Conservation (phyloP, 192 early-diverging fungal genomes). For the Obelidium mucronatum region DNA sequence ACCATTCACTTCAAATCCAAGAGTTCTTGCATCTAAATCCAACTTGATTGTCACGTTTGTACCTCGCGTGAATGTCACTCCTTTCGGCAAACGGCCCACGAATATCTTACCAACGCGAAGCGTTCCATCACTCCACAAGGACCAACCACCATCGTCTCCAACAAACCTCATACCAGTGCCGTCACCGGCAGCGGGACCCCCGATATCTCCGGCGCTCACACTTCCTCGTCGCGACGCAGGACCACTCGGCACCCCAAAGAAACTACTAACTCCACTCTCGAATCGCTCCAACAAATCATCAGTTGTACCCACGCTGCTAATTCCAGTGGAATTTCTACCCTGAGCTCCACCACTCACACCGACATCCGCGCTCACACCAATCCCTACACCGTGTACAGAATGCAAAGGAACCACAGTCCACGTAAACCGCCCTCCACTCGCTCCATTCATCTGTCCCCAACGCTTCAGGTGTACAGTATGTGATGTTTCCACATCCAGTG, state of each 20-base stretch:
- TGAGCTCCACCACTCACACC: neutral
- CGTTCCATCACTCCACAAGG: constrained; percentile 31
- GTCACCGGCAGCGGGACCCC: neutral
- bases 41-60: constrained; percentile 20
- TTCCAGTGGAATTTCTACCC: neutral
- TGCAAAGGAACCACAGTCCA: constrained; percentile 33
- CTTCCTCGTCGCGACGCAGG: constrained; percentile 6
- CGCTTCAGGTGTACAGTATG: constrained; percentile 30
- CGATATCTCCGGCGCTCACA: neutral
- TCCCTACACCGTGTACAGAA: constrained; percentile 8
- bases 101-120: constrained; percentile 37
- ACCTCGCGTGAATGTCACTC: constrained; percentile 33
- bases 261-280: constrained; percentile 9
- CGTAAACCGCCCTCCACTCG: constrained; percentile 5
- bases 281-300: constrained; percentile 2
- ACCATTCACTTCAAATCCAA: constrained; percentile 30
- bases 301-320: too few species aligned
- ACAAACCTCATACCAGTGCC: constrained; percentile 18
- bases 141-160: constrained; percentile 44
- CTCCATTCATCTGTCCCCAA: too few species aligned
- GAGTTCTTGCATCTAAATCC: constrained; percentile 34
- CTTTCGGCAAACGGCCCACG: constrained; percentile 34
- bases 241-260: constrained; percentile 11
- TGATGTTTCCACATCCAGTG: neutral
- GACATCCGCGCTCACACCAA: constrained; percentile 34